Percentiles rank a stretch among this genome's conserved stretches.
phyloP scores from a whole-genome alignment of 1,284 basidiomycete species.

The Leccinum laetum region DNA sequence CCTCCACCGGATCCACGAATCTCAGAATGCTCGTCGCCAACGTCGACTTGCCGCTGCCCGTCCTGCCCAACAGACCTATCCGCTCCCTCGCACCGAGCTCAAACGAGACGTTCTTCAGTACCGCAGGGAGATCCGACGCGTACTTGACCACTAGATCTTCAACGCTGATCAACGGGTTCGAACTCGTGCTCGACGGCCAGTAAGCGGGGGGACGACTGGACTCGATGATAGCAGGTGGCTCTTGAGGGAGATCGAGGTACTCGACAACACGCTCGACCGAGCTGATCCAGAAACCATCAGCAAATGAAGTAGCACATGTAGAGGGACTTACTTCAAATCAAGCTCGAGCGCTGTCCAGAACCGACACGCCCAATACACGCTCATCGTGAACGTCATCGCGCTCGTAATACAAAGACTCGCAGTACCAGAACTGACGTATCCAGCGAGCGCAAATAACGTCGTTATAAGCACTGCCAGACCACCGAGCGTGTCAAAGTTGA shows the following conservation, averaged over 20 bases:
- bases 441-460: constrained; percentile 73
- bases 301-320: constrained; percentile 23
- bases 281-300: constrained; percentile 70
- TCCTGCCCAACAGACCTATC: constrained; percentile 74
- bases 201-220: constrained; percentile 74
- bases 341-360: constrained; percentile 52
- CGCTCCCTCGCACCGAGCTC: constrained; percentile 62
- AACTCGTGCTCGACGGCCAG: constrained; percentile 78
- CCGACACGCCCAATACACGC: constrained; percentile 72
- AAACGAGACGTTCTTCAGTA: constrained; percentile 78
- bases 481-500: constrained; percentile 79
- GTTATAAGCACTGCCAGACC: constrained; percentile 64
- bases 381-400: constrained; percentile 59
- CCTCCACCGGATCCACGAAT: constrained; percentile 83
- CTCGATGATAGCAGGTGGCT: constrained; percentile 74
- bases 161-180: constrained; percentile 53
- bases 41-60: constrained; percentile 81
- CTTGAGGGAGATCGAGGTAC: constrained; percentile 87
- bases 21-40: constrained; percentile 86
- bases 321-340: constrained; percentile 29
- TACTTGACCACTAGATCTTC: constrained; percentile 83
- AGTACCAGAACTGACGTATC: constrained; percentile 65
- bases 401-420: constrained; percentile 88
- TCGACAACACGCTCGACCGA: constrained; percentile 87
- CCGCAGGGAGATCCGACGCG: constrained; percentile 80